Percentiles rank a stretch among this genome's conserved stretches.
These are phyloP conservation scores for Paracoccidioides lutzii DNA, from an alignment of 2,329 filamentous ascomycete species.

Conservation along the genomic window DNA sequence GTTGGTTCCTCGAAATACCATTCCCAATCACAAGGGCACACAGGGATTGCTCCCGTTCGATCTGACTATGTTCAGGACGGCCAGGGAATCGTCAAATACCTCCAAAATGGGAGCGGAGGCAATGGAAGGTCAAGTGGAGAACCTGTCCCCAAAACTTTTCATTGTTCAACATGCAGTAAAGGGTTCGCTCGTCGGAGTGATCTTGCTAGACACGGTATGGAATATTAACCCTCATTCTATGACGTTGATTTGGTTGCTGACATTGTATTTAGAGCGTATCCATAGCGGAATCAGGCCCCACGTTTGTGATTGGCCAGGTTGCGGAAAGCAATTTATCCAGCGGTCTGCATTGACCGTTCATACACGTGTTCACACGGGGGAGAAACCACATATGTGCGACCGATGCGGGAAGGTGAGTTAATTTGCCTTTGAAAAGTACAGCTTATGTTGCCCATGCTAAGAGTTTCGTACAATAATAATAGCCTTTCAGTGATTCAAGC, in stretches of 20 bases:
- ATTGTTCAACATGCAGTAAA: constrained; percentile 81
- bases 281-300: constrained; percentile 86
- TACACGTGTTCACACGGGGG: constrained; percentile 87
- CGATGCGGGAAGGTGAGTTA: constrained; percentile 76
- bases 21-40: constrained; percentile 39
- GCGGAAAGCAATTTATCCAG: constrained; percentile 95
- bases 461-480: constrained; percentile 1
- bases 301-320: constrained; percentile 76
- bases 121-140: constrained; percentile 30
- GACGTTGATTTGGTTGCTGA: constrained; percentile 1
- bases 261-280: constrained; percentile 60
- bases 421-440: background rate
- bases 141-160: constrained; percentile 60
- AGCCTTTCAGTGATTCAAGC: constrained; percentile 95
- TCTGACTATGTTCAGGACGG: constrained; percentile 41
- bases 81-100: constrained; percentile 23
- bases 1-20: constrained; percentile 41
- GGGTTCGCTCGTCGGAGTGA: constrained; percentile 89
- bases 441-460: background rate
- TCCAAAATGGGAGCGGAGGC: constrained; percentile 32
- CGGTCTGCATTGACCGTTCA: constrained; percentile 91
- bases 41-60: constrained; percentile 42
- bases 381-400: constrained; percentile 97
- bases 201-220: constrained; percentile 80
- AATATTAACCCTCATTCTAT: constrained; percentile 8